Base-by-base conservation (phyloP, 441 rosid genomes). In the Dalechampia spathulata region DNA sequence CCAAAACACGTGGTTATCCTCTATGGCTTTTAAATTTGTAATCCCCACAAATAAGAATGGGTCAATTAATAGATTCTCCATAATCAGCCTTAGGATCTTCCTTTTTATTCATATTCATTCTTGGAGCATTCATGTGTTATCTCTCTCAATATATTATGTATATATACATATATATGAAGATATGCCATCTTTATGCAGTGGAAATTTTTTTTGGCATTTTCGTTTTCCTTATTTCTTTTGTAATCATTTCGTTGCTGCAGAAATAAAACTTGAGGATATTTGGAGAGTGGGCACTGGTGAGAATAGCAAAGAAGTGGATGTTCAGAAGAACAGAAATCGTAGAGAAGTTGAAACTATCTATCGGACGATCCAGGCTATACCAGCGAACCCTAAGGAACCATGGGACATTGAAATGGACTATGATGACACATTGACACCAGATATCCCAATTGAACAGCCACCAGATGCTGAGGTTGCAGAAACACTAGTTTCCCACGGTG, bases 361-460 rank as follows among this genome's bases (percentile, higher is more conserved):
- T 64, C 70, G 53, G 42, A 55, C 76, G 23, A 53, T 58, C 39
- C 80, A 69, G 64, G 83, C 74, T 67, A 83, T 94, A 71, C 96
- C 97, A 19, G 69, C 64, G 27, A 86, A 90, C 52, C 96, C 99
- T 23, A 94, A 83, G 78, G 97, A 84, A 65, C 99, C 99, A 5
- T 94, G 99, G 97, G 99, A 90, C 73, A 57, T 72, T 16, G 98
- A 94, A 67, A 86, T 94, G 90, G 96, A 94, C 68, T 79, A 71
- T 68, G 98, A 90, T 60, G 99, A 94, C 77, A 57, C 92, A 49
- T 67, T 90, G 77, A 94, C 99, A 52, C 90, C 83, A 10, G 85
- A 78, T 66, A 86, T 94, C 41, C 95, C 94, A 8, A 69, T 78
- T 41, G 88, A 90, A 72, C 99, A 94, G 83, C 78, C 73, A 52